Evolutionary conservation across 1,139 yeast genomes (phyloP), one percentile per base, ranked within the genome.

Genomic region (Geotrichum reessii): DNA sequence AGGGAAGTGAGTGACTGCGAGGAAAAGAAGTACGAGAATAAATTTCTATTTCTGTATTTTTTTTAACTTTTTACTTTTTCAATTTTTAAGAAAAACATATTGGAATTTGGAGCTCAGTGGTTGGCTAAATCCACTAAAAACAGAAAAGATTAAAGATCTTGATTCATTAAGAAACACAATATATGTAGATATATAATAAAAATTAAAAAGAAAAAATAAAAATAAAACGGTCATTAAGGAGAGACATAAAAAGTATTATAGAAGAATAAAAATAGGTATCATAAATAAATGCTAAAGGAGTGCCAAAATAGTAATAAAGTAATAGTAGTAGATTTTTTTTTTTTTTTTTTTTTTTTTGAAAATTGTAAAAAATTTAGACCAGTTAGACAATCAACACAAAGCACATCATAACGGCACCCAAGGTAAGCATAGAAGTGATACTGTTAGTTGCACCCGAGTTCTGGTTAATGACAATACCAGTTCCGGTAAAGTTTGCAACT

Each of bases 351-450:
- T 14, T n/a, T 11, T 6, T 12, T 8, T 12, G 19, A 25, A 27
- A 27, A 24, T 25, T 11, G 9, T 6, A n/a, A 21, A 50, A 51
- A 42, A 6, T 53, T 31, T 47, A 19, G 46, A 21, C 8, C 25
- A 14, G 28, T 40, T 51, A 51, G 22, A 49, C 57, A 27, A 50
- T 22, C 17, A 50, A 11, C 9, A 49, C 28, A 19, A 55, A 12
- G 24, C 50, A 44, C 19, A 48, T 25, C 28, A 50, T 47, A 6
- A 55, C 42, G n/a, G 50, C 50, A 12, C 53, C 50, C 25, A 54
- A 40, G 12, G 49, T 19, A 27, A 55, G 11, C 7, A 49, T 47
- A 40, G 53, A 55, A 19, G 42, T 4, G 40, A 53, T 28, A 25
- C 25, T 12, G 25, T 27, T 50, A 22, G 25, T 17, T 6, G 50